phyloP scores from a whole-genome alignment of 257 asterid genomes.

The Forsythia suspensa region DNA sequence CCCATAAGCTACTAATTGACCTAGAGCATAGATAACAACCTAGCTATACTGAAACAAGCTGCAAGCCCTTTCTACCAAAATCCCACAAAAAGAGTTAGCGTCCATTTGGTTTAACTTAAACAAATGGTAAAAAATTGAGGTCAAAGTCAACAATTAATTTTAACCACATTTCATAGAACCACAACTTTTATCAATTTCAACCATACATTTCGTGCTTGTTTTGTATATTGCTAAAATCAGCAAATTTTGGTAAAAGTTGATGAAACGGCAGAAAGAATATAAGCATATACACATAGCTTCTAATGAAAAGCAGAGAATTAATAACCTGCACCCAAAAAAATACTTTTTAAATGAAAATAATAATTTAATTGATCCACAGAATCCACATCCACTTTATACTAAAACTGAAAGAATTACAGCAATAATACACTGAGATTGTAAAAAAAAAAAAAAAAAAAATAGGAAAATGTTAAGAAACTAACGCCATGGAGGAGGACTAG shows the following conservation, averaged over 20 bases:
- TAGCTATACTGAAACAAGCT: background rate
- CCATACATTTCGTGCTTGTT: too few relatives aligned
- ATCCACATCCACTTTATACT: background rate
- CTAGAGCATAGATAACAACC: background rate
- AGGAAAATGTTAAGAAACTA: background rate
- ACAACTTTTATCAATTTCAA: too few relatives aligned
- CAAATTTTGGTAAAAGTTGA: too few relatives aligned
- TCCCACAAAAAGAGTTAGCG: background rate
- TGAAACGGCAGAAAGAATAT: background rate
- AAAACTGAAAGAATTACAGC: background rate
- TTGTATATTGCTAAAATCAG: too few relatives aligned
- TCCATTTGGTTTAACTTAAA: too few relatives aligned
- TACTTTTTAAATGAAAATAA: background rate
- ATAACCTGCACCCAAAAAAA: background rate
- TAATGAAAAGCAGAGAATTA: background rate
- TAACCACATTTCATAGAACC: too few relatives aligned
- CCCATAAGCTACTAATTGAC: background rate
- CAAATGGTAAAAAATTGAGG: too few relatives aligned
- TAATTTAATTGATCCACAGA: background rate
- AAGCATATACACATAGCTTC: background rate
- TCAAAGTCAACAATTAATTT: too few relatives aligned
- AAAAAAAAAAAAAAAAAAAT: too few relatives aligned
- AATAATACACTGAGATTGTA: background rate
- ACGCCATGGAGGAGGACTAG: constrained; percentile 44
- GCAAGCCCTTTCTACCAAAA: background rate